Conservation (phyloP, 805 yeast genomes). For the Myxozyma vanderwaltii region DNA sequence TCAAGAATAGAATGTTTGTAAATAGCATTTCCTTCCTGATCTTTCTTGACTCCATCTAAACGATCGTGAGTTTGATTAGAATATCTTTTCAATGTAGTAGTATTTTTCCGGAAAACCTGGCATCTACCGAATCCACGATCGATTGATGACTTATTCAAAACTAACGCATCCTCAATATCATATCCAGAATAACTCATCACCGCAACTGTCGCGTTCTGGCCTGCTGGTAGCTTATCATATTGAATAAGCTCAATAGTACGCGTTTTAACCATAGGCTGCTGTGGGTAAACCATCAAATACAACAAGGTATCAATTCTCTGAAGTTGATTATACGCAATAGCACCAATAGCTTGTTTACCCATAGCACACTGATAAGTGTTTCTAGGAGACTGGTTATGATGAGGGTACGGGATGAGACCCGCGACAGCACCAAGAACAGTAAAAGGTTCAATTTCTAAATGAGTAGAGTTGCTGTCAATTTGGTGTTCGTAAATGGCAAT, state of each 20-base stretch:
- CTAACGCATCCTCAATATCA: slow-evolving; percentile 98
- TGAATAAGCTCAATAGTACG: slow-evolving; percentile 93
- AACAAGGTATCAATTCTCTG: slow-evolving; percentile 91
- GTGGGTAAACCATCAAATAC: slow-evolving; percentile 97
- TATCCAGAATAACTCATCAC: slow-evolving; percentile 99
- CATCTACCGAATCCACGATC: slow-evolving; percentile 98
- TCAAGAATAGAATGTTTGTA: slow-evolving; percentile 87
- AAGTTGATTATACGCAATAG: slow-evolving; percentile 96
- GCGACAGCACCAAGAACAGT: slow-evolving; percentile 96
- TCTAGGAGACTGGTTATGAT: slow-evolving; percentile 99
- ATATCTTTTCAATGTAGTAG: slow-evolving; percentile 84
- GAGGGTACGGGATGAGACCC: slow-evolving; percentile 98
- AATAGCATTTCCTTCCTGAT: slow-evolving; percentile 69
- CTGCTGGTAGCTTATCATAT: slow-evolving; percentile 96
- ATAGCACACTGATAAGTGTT: slow-evolving; percentile 98
- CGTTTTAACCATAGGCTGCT: slow-evolving; percentile 98
- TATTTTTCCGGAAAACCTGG: slow-evolving; percentile 90
- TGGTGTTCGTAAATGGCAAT: slow-evolving; percentile 85
- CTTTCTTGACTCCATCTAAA: slow-evolving; percentile 87
- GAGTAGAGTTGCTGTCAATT: slow-evolving; percentile 63
- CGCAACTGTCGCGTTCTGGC: slow-evolving; percentile 98
- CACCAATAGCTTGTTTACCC: slow-evolving; percentile 99
- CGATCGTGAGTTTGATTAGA: slow-evolving; percentile 93
- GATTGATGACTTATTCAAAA: slow-evolving; percentile 85
- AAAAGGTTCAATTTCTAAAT: slow-evolving; percentile 93